Percentiles rank a stretch among this genome's conserved stretches.
phyloP scores from a whole-genome alignment of 345 rosid genomes.

The Pelargonium nanum region DNA sequence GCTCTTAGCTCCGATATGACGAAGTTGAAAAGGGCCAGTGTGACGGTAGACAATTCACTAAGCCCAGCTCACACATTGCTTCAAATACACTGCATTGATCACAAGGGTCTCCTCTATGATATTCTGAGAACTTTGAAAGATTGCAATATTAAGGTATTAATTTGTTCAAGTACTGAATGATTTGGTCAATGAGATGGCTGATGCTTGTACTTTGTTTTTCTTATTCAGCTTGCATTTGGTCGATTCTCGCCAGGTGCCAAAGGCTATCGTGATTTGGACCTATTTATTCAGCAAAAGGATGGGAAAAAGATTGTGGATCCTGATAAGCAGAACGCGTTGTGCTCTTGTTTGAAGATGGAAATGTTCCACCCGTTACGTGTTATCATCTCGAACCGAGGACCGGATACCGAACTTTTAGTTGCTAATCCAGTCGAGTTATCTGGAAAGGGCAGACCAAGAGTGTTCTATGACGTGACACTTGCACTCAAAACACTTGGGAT shows the following conservation, averaged over 20 bases:
- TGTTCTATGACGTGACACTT: slow-evolving; percentile 71
- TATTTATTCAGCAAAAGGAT: slow-evolving; percentile 65
- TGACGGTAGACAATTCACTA: slow-evolving; percentile 52
- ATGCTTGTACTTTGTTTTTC: slow-evolving; percentile 1
- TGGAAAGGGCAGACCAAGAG: slow-evolving; percentile 74
- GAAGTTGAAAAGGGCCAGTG: slow-evolving; percentile 39
- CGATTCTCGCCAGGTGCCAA: slow-evolving; percentile 44
- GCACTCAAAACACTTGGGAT: slow-evolving; percentile 63
- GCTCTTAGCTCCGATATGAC: slow-evolving; percentile 57
- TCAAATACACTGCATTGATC: slow-evolving; percentile 57
- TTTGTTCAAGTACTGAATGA: too few relatives aligned
- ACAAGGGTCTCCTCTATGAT: slow-evolving; percentile 76
- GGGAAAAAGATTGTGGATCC: slow-evolving; percentile 62
- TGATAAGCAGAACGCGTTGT: slow-evolving; percentile 41
- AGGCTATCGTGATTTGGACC: slow-evolving; percentile 61
- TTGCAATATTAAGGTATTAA: slow-evolving; percentile 52
- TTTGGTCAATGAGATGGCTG: too few relatives aligned
- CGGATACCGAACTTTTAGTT: slow-evolving; percentile 68
- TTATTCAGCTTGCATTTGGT: slow-evolving; percentile 54
- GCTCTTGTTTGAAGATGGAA: slow-evolving; percentile 55
- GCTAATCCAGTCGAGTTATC: slow-evolving; percentile 85
- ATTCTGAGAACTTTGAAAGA: slow-evolving; percentile 74
- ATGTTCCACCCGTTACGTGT: slow-evolving; percentile 81
- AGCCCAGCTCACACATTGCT: slow-evolving; percentile 76
- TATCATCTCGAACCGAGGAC: slow-evolving; percentile 60